phyloP scores from a whole-genome alignment of 805 yeast species.

The Metschnikowia cerradonensis region DNA sequence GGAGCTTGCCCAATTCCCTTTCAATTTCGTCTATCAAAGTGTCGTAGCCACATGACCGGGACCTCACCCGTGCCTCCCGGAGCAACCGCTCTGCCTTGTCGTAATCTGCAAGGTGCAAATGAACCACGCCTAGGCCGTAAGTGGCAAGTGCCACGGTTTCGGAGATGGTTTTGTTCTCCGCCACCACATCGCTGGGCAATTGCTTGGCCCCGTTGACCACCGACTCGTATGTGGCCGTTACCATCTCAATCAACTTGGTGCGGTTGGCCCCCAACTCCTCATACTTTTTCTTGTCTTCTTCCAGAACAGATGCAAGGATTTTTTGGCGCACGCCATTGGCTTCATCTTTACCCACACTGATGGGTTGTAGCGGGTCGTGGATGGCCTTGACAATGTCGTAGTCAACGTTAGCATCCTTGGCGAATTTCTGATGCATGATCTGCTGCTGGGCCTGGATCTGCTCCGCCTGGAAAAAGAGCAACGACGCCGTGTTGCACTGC shows the following conservation, averaged over 20 bases:
- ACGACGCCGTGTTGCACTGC: slow-evolving; percentile 66
- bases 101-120: slow-evolving; percentile 54
- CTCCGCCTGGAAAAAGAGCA: slow-evolving; percentile 65
- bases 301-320: slow-evolving; percentile 13
- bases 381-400: slow-evolving; percentile 15
- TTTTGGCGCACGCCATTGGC: slow-evolving; percentile 12
- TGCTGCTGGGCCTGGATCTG: slow-evolving; percentile 50
- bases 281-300: slow-evolving; percentile 28
- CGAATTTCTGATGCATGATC: slow-evolving; percentile 21
- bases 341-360: slow-evolving; percentile 8
- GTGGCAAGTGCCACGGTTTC: slow-evolving; percentile 77
- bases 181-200: slow-evolving; percentile 24
- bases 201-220: slow-evolving; percentile 32
- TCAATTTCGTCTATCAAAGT: slow-evolving; percentile 64
- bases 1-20: slow-evolving; percentile 56
- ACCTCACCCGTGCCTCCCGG: slow-evolving; percentile 66
- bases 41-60: slow-evolving; percentile 59
- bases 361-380: slow-evolving; percentile 15
- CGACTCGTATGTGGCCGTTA: slow-evolving; percentile 33
- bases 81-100: slow-evolving; percentile 57
- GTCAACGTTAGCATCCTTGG: slow-evolving; percentile 25
- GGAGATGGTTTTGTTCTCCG: slow-evolving; percentile 32
- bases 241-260: slow-evolving; percentile 26
- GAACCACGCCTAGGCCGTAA: slow-evolving; percentile 80
- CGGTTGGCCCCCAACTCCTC: slow-evolving; percentile 17